Evolutionary conservation across 2,329 filamentous ascomycete species (phyloP).

Genomic region (Aspergillus caelatus): DNA sequence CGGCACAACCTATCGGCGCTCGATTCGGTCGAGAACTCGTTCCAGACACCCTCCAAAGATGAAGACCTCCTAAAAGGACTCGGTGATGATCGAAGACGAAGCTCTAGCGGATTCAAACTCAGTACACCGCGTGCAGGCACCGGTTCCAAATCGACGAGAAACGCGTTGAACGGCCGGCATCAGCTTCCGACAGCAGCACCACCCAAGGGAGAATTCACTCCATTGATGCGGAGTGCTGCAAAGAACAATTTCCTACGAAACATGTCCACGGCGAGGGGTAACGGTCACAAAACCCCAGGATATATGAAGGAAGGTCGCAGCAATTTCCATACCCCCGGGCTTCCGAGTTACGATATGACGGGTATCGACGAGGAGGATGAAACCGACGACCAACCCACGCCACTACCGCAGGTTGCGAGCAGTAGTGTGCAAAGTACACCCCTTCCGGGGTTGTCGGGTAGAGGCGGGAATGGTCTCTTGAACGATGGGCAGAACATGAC

Average conservation of each 20-base stretch:
- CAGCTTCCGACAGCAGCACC: conserved; percentile 66
- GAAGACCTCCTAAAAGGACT: conserved; percentile 76
- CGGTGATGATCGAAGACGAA: conserved; percentile 61
- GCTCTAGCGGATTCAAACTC: conserved; percentile 59
- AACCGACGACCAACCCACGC: conserved; percentile 70
- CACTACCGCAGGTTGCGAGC: conserved; percentile 72
- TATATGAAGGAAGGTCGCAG: conserved; percentile 64
- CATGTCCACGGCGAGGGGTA: conserved; percentile 62
- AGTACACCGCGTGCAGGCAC: conserved; percentile 76
- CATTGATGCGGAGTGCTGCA: conserved; percentile 79
- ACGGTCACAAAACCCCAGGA: conserved; percentile 68
- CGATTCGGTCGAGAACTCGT: conserved; percentile 86
- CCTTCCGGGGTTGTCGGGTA: conserved; percentile 68
- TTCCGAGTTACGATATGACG: conserved; percentile 74
- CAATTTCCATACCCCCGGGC: conserved; percentile 71
- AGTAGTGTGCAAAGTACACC: conserved; percentile 86
- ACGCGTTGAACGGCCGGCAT: conserved; percentile 67
- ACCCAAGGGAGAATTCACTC: conserved; percentile 80
- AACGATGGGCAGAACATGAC: conserved; percentile 84
- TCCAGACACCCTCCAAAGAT: conserved; percentile 76
- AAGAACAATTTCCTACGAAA: conserved; percentile 64
- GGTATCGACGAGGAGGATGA: conserved; percentile 65
- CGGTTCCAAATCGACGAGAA: conserved; percentile 42
- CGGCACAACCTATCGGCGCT: conserved; percentile 54
- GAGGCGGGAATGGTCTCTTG: conserved; percentile 67